Evolutionary conservation across 1,139 yeast species (phyloP), one percentile per base, ranked within the genome.

Genomic region (Taphrina betulina): DNA sequence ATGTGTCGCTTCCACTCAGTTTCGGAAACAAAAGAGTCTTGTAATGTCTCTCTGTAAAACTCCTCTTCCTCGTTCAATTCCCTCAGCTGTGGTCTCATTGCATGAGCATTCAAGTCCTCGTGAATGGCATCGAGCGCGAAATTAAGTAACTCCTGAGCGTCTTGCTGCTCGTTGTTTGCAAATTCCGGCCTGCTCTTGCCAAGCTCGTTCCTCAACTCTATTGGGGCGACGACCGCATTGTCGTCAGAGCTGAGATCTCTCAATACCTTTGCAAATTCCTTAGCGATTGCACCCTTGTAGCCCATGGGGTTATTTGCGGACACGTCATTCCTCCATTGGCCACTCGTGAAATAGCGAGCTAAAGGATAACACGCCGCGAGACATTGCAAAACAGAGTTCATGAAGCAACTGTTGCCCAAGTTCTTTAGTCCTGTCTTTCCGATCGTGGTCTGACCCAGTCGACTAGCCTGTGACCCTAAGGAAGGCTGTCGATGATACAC

Each of bases 1-100:
- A 88, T 73, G 67, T 88, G 89, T 60, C 95, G 75, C 66, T 88
- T 96, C 98, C 98, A 92, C 69, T 92, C 97, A 52, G 89, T 83
- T 0, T 95, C 82, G 0, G 96, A 84, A 0, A 96, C 97, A 37
- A 86, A 75, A 60, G 96, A 76, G 4, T 89, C 77, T 1, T 95
- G 87, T 66, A 88, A 70, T 24, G 72, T 70, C 66, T 92, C 97
- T 52, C 96, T 75, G 17, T 78, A 73, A 46, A 75, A 75, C 66
- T 90, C 96, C 61, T 90, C 95, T 57, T 80, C 82, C 8, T 80
- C 81, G 0, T 92, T 83, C 37, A 89, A 74, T 52, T 76, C 80
- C 63, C 75, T 82, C 64, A 76, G 67, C 24, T 80, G 75, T 2
- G 78, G 76, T 52, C 73, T 73, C 38, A 75, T 77, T 16, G 83